phyloP scores from a whole-genome alignment of 78 protist species.

The Andalucia godoyi region DNA sequence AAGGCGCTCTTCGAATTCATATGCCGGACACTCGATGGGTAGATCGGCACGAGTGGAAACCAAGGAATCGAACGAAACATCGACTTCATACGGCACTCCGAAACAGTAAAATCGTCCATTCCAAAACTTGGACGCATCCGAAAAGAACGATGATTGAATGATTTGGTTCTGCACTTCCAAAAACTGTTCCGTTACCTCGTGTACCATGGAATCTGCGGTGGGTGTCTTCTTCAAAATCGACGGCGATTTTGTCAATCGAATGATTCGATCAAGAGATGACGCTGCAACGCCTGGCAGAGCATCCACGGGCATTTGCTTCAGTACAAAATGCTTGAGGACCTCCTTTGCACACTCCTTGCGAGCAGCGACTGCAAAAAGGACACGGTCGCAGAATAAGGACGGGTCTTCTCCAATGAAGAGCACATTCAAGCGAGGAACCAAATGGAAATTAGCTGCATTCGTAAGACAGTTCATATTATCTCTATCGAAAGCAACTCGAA shows the following conservation, averaged over 20 bases:
- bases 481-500: too few species aligned
- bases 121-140: too few species aligned
- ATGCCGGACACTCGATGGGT: too few species aligned
- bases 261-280: conserved; percentile 2
- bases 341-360: background rate
- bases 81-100: too few species aligned
- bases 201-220: too few species aligned
- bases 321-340: conserved; percentile 12
- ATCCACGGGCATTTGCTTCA: conserved; percentile 68
- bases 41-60: too few species aligned
- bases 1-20: conserved; percentile 3
- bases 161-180: too few species aligned
- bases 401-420: conserved; percentile 45
- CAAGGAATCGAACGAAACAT: too few species aligned
- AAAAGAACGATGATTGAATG: too few species aligned
- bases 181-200: too few species aligned
- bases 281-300: conserved; percentile 11
- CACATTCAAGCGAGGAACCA: conserved; percentile 17
- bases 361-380: conserved; percentile 9
- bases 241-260: conserved; percentile 1
- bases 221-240: background rate
- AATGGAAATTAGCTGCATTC: background rate
- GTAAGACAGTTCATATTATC: too few species aligned
- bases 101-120: too few species aligned
- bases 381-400: conserved; percentile 24